A percentile compares a stretch with the other conserved stretches of the same genome.
Conservation (phyloP, 176 grass and related monocot genomes). For the Musa troglodytarum region DNA sequence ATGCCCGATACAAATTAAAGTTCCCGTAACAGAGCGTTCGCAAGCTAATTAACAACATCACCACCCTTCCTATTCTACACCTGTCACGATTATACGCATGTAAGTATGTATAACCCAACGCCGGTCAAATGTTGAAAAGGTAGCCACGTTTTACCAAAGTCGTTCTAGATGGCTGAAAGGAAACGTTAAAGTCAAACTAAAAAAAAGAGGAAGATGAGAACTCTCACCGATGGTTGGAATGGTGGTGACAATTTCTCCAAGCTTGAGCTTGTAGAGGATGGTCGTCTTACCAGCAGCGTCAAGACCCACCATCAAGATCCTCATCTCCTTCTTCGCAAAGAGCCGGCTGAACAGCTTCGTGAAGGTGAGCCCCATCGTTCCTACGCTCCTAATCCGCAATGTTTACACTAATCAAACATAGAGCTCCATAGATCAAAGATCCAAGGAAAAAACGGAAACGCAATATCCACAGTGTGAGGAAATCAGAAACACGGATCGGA, state of each 20-base stretch:
- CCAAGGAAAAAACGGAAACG: not conserved
- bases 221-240: slow-evolving; percentile 7
- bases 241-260: slow-evolving; percentile 8
- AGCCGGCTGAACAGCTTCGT: slow-evolving; percentile 8
- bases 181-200: no score
- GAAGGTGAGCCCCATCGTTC: slow-evolving; percentile 8
- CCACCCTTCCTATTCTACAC: no score
- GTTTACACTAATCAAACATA: not conserved
- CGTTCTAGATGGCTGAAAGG: no score
- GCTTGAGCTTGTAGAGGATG: slow-evolving; percentile 15
- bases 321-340: slow-evolving; percentile 9
- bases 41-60: no score
- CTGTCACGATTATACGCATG: no score
- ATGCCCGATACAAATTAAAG: not conserved
- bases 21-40: not conserved
- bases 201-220: no score
- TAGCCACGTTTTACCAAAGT: no score
- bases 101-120: no score
- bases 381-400: not conserved
- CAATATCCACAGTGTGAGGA: not conserved
- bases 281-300: slow-evolving; percentile 10
- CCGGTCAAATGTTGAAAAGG: no score
- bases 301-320: slow-evolving; percentile 7
- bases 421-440: not conserved
- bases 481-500: not conserved